phyloP scores from a whole-genome alignment of 768 basidiomycete genomes.

The Sistotremastrum suecicum region DNA sequence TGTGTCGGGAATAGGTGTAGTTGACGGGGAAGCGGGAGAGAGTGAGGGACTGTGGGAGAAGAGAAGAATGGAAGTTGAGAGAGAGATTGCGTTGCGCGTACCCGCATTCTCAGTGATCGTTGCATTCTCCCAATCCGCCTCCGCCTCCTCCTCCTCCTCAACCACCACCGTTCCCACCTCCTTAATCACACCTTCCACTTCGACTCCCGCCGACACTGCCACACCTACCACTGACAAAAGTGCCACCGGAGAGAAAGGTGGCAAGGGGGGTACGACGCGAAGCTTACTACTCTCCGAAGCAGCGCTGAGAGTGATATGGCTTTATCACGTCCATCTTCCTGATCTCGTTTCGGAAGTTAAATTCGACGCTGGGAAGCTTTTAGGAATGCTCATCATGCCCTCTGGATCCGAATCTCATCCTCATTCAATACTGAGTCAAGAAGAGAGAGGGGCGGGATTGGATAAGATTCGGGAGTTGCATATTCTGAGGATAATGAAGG shows the following conservation, averaged over 20 bases:
- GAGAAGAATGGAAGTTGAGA: constrained; percentile 52
- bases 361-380: constrained; percentile 77
- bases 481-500: constrained; percentile 54
- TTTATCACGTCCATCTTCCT: constrained; percentile 73
- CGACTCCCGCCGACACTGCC: background rate
- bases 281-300: constrained; percentile 53
- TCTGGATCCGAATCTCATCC: constrained; percentile 6
- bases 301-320: constrained; percentile 66
- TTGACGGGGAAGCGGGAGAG: no score
- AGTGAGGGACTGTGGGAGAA: constrained; percentile 60
- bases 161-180: constrained; percentile 9
- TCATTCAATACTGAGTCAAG: constrained; percentile 12
- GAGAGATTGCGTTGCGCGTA: constrained; percentile 58
- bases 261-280: background rate
- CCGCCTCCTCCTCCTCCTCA: constrained; percentile 12
- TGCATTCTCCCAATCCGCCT: constrained; percentile 54
- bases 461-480: constrained; percentile 63
- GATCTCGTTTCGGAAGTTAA: constrained; percentile 59
- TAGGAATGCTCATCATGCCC: constrained; percentile 29
- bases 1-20: no score
- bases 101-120: constrained; percentile 84
- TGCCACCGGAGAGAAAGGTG: constrained; percentile 13
- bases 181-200: background rate
- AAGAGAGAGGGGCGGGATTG: constrained; percentile 23
- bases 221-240: constrained; percentile 15